Evolutionary conservation across 1,139 yeast genomes (phyloP).

Genomic region (Zygosaccharomyces sapae): DNA sequence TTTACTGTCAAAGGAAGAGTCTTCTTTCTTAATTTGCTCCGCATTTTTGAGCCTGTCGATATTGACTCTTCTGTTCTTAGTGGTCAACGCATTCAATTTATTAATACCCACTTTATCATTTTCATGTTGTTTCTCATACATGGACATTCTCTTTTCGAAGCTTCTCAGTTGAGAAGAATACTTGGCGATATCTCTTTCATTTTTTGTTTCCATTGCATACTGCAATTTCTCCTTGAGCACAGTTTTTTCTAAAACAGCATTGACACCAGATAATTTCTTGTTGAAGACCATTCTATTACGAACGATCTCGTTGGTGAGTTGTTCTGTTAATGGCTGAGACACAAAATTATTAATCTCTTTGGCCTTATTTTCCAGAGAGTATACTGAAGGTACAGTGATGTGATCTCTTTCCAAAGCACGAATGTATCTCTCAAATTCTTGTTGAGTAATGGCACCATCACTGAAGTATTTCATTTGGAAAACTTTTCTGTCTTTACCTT

Average conservation of each 20-base stretch:
- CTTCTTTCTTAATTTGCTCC: conserved; percentile 57
- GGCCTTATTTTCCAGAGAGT: conserved; percentile 63
- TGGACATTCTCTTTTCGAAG: conserved; percentile 51
- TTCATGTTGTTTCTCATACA: conserved; percentile 39
- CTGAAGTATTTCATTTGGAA: conserved; percentile 76
- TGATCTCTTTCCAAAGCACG: conserved; percentile 57
- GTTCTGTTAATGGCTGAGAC: conserved; percentile 62
- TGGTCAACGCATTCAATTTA: conserved; percentile 39
- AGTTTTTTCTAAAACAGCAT: conserved; percentile 74
- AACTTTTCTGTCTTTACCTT: conserved; percentile 58
- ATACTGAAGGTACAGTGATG: conserved; percentile 54
- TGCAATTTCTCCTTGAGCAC: conserved; percentile 68
- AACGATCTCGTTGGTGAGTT: conserved; percentile 77
- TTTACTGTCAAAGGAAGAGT: conserved; percentile 43
- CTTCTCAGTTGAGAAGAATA: conserved; percentile 35
- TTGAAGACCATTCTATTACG: conserved; percentile 63
- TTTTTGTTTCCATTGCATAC: conserved; percentile 68
- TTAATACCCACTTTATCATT: conserved; percentile 37
- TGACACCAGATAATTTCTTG: conserved; percentile 57
- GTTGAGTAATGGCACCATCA: conserved; percentile 62
- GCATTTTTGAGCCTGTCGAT: conserved; percentile 74
- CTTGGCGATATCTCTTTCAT: conserved; percentile 48
- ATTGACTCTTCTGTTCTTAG: conserved; percentile 76
- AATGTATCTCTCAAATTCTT: conserved; percentile 70
- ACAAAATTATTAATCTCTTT: conserved; percentile 59